Conservation (phyloP, 1,284 basidiomycete species). For the Agroathelia rolfsii region DNA sequence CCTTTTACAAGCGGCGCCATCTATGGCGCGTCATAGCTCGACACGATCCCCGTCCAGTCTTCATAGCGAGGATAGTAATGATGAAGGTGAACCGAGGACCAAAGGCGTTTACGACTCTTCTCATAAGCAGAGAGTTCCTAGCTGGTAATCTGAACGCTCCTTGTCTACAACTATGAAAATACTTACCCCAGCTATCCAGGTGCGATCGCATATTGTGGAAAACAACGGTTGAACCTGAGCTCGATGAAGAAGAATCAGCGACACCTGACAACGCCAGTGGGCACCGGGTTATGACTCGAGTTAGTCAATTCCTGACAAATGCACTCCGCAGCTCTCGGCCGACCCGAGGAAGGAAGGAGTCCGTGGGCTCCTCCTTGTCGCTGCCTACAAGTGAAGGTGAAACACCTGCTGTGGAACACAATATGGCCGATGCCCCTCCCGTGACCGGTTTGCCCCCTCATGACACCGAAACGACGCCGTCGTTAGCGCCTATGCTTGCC, state of each 20-base stretch:
- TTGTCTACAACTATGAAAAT: too few species aligned
- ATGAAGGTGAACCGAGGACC: constrained; percentile 31
- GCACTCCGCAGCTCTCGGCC: constrained; percentile 44
- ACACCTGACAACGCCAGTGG: constrained; percentile 15
- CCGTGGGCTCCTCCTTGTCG: constrained; percentile 26
- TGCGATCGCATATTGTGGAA: constrained; percentile 77
- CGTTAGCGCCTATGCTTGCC: constrained; percentile 10
- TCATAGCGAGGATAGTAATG: constrained; percentile 24
- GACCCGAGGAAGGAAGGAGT: constrained; percentile 30
- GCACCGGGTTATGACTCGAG: constrained; percentile 30
- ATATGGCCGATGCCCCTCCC: too few species aligned
- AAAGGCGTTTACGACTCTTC: constrained; percentile 71
- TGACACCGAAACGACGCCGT: too few species aligned
- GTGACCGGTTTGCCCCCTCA: too few species aligned
- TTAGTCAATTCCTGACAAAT: constrained; percentile 44
- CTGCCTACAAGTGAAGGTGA: too few species aligned
- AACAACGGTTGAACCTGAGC: constrained; percentile 45
- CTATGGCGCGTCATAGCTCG: constrained; percentile 14
- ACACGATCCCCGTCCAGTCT: constrained; percentile 20
- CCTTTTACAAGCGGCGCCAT: constrained; percentile 15
- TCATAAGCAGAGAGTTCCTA: constrained; percentile 70
- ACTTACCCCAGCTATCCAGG: constrained; percentile 37
- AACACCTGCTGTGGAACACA: too few species aligned
- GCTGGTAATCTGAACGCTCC: constrained; percentile 46
- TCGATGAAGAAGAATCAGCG: constrained; percentile 29